Evolutionary conservation across 352 stramenopile genomes (phyloP).

Genomic region (Pelagophyceae sp.): DNA sequence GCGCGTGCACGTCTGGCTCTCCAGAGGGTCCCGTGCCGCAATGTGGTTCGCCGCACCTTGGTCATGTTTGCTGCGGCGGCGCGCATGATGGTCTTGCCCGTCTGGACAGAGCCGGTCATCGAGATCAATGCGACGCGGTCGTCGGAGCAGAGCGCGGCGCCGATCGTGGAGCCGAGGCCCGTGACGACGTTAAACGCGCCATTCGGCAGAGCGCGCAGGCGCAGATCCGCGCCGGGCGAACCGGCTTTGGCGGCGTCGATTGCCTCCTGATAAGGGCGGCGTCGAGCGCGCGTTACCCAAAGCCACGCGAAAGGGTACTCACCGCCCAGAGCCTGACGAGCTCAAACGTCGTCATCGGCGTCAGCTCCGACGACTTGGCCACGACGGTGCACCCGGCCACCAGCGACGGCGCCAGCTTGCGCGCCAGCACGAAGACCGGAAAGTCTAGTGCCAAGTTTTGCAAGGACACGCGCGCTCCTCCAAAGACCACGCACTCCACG

Average conservation of each 20-base stretch:
- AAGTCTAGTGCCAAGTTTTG: no score
- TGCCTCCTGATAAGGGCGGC: no score
- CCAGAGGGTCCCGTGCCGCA: no score
- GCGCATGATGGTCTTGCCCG: conserved; percentile 55
- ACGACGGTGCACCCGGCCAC: conserved; percentile 37
- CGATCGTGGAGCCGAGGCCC: conserved; percentile 50
- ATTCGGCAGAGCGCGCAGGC: conserved; percentile 35
- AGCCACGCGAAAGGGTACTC: no score
- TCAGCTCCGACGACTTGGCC: conserved; percentile 64
- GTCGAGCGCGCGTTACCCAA: no score
- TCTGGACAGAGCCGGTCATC: conserved; percentile 61
- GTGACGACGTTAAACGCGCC: conserved; percentile 57
- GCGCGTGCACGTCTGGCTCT: no score
- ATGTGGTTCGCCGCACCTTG: conserved; percentile 40
- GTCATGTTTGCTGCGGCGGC: conserved; percentile 28
- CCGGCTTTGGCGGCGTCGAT: conserved; percentile 32
- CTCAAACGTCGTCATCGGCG: conserved; percentile 60
- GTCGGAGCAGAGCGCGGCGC: conserved; percentile 56
- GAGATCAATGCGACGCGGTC: conserved; percentile 59
- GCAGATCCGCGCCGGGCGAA: neutral
- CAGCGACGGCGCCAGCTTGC: conserved; percentile 51
- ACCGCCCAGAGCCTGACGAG: conserved; percentile 60
- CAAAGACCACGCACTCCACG: no score
- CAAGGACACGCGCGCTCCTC: no score
- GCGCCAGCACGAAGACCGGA: conserved; percentile 23